Conservation (phyloP, 768 basidiomycete genomes). For the Boletus edulis region DNA sequence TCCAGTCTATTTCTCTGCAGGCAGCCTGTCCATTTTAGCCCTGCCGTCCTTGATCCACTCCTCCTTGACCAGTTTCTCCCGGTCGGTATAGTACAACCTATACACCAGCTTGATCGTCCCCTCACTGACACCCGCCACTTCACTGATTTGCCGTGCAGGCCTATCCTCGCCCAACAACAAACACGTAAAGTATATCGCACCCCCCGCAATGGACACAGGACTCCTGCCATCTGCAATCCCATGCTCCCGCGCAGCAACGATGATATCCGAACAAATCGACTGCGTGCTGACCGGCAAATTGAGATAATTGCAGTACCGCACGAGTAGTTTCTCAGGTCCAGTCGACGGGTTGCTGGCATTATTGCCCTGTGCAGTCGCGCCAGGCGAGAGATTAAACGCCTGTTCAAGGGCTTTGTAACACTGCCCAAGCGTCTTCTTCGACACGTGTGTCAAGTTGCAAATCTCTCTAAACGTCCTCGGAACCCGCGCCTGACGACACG, state of each 20-base stretch:
- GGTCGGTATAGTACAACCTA: conserved; percentile 68
- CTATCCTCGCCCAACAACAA: conserved; percentile 73
- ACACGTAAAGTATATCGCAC: conserved; percentile 92
- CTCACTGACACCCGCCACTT: conserved; percentile 92
- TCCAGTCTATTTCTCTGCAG: conserved; percentile 20
- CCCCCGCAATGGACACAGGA: conserved; percentile 98
- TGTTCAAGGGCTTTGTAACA: conserved; percentile 88
- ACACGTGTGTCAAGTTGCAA: conserved; percentile 87
- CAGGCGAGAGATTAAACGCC: conserved; percentile 85
- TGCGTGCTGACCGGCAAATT: conserved; percentile 82
- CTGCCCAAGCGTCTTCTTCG: conserved; percentile 93
- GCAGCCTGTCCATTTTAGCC: conserved; percentile 42
- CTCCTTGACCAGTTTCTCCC: conserved; percentile 77
- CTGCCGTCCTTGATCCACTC: conserved; percentile 84
- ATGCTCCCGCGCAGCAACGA: conserved; percentile 72
- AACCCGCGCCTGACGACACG: conserved; percentile 93
- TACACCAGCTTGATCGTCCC: conserved; percentile 93
- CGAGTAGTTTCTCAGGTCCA: conserved; percentile 82
- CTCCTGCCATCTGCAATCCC: conserved; percentile 92
- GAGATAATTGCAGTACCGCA: conserved; percentile 93
- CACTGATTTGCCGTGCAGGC: conserved; percentile 81
- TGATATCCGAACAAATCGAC: conserved; percentile 80
- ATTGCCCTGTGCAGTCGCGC: conserved; percentile 58
- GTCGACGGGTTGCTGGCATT: conserved; percentile 41
- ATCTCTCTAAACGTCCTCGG: conserved; percentile 96